Evolutionary conservation across 1,284 basidiomycete species (phyloP).

Genomic region (Waitea zeae): DNA sequence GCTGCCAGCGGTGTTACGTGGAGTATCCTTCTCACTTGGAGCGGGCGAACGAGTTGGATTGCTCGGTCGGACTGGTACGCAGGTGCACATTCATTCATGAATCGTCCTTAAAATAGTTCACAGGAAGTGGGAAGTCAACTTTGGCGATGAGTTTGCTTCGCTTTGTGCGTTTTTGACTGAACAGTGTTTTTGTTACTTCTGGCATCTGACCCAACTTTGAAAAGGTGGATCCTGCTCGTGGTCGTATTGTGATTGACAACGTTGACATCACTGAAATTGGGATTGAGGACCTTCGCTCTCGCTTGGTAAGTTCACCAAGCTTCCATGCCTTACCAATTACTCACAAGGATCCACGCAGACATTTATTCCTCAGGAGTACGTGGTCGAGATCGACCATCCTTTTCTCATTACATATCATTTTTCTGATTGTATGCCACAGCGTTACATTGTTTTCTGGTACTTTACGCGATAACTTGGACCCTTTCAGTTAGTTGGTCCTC

Average conservation of each 20-base stretch:
- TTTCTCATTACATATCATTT: no score
- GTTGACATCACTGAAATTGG: slow-evolving; percentile 84
- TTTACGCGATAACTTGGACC: no score
- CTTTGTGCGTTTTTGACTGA: no score
- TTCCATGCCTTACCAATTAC: no score
- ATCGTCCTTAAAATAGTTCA: slow-evolving; percentile 75
- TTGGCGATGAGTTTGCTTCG: slow-evolving; percentile 76
- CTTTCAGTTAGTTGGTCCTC: no score
- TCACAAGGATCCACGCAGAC: no score
- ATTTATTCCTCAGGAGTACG: slow-evolving; percentile 76
- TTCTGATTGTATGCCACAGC: no score
- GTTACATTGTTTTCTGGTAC: slow-evolving; percentile 78
- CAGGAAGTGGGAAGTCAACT: slow-evolving; percentile 56
- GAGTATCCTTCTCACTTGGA: slow-evolving; percentile 48
- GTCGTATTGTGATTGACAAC: slow-evolving; percentile 73
- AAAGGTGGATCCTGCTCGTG: slow-evolving; percentile 76
- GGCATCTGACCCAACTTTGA: slow-evolving; percentile 96
- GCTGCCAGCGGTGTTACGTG: slow-evolving; percentile 66
- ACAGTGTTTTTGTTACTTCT: slow-evolving; percentile 75
- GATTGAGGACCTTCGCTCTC: slow-evolving; percentile 68
- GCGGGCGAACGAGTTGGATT: slow-evolving; percentile 56
- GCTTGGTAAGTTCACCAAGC: no score
- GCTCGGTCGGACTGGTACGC: slow-evolving; percentile 58
- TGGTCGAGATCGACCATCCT: no score
- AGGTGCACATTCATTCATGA: no score